phyloP scores from a whole-genome alignment of 345 rosid species.

The Populus pruinosa region DNA sequence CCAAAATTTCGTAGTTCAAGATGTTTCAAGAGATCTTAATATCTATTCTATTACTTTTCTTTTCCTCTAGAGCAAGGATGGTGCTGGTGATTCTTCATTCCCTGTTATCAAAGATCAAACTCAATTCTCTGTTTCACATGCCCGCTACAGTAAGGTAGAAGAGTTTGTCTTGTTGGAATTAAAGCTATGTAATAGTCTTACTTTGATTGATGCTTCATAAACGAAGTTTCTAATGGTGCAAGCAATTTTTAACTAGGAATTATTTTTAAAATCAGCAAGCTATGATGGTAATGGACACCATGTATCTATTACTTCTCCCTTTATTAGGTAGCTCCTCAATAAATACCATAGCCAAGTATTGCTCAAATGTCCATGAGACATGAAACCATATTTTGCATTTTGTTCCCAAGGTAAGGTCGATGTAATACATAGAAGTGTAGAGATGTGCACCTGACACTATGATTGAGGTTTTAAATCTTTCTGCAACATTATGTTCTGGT shows the following conservation, averaged over 20 bases:
- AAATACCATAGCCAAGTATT: neutral
- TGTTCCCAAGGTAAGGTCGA: neutral
- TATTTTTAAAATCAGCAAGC: neutral
- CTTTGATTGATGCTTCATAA: neutral
- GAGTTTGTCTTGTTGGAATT: neutral
- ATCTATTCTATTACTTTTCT: conserved; percentile 9
- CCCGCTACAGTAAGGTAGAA: conserved; percentile 89
- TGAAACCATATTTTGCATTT: neutral
- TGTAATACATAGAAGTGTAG: neutral
- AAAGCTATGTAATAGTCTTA: neutral
- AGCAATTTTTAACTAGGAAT: neutral
- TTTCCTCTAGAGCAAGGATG: conserved; percentile 70
- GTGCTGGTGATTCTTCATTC: conserved; percentile 90
- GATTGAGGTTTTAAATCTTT: neutral
- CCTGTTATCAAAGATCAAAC: conserved; percentile 80
- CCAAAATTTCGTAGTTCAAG: conserved; percentile 5
- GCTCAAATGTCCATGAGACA: conserved; percentile 7
- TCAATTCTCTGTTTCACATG: conserved; percentile 86
- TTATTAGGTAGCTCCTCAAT: neutral
- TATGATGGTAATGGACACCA: neutral
- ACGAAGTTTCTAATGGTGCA: conserved; percentile 1
- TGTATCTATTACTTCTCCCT: neutral
- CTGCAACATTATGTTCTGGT: neutral
- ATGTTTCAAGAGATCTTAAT: conserved; percentile 13
- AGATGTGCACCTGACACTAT: neutral